Percentiles rank a stretch among this genome's conserved stretches.
Conservation (phyloP, 2,329 filamentous ascomycete species). For the Neonectria magnoliae region DNA sequence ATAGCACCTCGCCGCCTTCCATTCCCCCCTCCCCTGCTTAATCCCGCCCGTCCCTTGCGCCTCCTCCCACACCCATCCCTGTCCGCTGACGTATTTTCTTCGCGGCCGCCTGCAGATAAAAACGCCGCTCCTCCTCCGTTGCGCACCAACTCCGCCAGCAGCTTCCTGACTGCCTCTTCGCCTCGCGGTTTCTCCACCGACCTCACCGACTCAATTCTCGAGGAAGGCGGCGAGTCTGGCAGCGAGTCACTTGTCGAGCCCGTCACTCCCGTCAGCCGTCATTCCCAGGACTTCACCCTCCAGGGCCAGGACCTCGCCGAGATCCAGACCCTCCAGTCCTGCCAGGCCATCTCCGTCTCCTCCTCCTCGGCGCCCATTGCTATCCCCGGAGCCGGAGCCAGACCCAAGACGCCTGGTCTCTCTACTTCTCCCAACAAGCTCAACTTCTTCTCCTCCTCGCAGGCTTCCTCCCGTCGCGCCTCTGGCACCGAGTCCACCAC, state of each 20-base stretch:
- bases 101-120: conserved; percentile 37
- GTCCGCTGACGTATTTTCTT: conserved; percentile 41
- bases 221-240: conserved; percentile 68
- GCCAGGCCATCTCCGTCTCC: conserved; percentile 33
- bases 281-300: conserved; percentile 64
- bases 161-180: conserved; percentile 50
- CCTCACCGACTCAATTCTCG: conserved; percentile 61
- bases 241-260: conserved; percentile 70
- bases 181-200: conserved; percentile 61
- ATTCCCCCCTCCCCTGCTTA: not conserved
- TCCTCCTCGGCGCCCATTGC: conserved; percentile 36
- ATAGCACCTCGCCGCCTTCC: conserved; percentile 12
- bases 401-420: conserved; percentile 18
- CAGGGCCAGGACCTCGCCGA: conserved; percentile 53
- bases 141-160: conserved; percentile 35
- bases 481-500: conserved; percentile 35
- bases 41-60: conserved; percentile 2
- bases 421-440: conserved; percentile 21
- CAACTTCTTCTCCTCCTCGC: conserved; percentile 28
- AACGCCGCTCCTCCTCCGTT: conserved; percentile 36
- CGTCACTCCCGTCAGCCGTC: conserved; percentile 67
- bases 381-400: conserved; percentile 19
- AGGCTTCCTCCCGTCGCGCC: conserved; percentile 28
- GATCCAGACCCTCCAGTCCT: conserved; percentile 41
- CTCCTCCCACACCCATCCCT: conserved; percentile 37